These are phyloP conservation scores for Boletus austroedulis DNA, from an alignment of 1,284 basidiomycete species.

Conservation along the genomic window DNA sequence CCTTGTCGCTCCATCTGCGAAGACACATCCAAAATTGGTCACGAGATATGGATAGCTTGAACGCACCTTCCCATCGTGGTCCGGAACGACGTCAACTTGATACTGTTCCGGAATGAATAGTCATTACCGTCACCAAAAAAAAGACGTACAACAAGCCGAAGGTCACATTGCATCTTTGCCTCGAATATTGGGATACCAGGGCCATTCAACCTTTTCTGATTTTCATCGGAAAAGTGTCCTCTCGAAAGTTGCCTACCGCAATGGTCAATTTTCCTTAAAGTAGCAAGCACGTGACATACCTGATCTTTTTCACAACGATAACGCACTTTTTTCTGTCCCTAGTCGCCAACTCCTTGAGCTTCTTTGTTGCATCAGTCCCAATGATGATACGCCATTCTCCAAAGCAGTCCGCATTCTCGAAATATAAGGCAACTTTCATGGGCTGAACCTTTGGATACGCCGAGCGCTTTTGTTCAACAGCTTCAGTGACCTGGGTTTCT, in stretches of 20 bases:
- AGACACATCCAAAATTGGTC: background rate
- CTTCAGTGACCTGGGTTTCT: background rate
- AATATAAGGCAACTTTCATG: constrained; percentile 48
- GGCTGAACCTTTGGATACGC: constrained; percentile 48
- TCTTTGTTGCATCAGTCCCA: constrained; percentile 42
- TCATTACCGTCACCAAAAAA: background rate
- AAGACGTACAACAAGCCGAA: constrained; percentile 54
- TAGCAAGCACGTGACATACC: constrained; percentile 34
- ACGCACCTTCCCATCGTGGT: constrained; percentile 49
- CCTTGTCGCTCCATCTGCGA: constrained; percentile 55
- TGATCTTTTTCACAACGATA: constrained; percentile 59
- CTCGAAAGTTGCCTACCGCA: constrained; percentile 55
- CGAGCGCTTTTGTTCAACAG: constrained; percentile 14
- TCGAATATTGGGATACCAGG: constrained; percentile 59
- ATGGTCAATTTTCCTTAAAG: constrained; percentile 1
- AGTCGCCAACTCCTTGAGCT: constrained; percentile 42
- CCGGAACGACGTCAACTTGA: constrained; percentile 58
- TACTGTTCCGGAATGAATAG: constrained; percentile 42
- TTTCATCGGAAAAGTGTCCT: constrained; percentile 65
- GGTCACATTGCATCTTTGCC: constrained; percentile 63
- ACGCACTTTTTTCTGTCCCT: constrained; percentile 43
- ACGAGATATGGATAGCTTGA: background rate
- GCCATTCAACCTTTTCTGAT: constrained; percentile 60
- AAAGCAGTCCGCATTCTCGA: constrained; percentile 50
- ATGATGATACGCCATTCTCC: constrained; percentile 55